phyloP scores from a whole-genome alignment of 2,329 filamentous ascomycete genomes.

The Mollisiaceae sp. region DNA sequence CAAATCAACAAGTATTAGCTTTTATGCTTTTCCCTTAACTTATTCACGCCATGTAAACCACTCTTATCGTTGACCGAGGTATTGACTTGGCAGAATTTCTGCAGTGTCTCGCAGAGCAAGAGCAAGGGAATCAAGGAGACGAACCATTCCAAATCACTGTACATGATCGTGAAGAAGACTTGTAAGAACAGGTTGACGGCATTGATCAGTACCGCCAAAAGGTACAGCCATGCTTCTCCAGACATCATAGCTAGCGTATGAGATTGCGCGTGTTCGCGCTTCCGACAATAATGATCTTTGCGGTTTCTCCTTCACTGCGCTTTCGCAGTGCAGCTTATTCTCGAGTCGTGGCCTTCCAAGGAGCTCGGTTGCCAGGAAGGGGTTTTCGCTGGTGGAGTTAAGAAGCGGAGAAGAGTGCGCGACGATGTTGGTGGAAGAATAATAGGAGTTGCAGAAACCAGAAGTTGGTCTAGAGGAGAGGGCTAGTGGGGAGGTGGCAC shows the following conservation, averaged over 20 bases:
- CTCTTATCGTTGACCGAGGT: constrained; percentile 12
- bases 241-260: constrained; percentile 70
- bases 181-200: constrained; percentile 99
- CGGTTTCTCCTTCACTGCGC: constrained; percentile 16
- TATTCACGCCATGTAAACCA: background rate
- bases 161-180: constrained; percentile 99
- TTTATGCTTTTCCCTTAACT: background rate
- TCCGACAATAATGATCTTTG: background rate
- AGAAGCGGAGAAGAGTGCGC: constrained; percentile 14
- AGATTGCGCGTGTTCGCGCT: background rate
- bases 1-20: constrained; percentile 40
- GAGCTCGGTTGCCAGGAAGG: constrained; percentile 9
- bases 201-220: constrained; percentile 98
- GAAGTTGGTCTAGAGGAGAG: background rate
- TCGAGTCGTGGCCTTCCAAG: constrained; percentile 12
- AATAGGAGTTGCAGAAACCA: constrained; percentile 9
- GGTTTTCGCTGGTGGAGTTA: constrained; percentile 23
- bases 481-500: constrained; percentile 6
- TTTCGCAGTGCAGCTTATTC: constrained; percentile 17
- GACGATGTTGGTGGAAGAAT: background rate
- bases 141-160: constrained; percentile 98
- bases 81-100: background rate
- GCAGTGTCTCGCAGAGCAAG: background rate
- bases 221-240: constrained; percentile 97
- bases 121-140: constrained; percentile 45